Percentiles rank a stretch among this genome's conserved stretches.
These are phyloP conservation scores for Pyrenochaeta sp. DNA, from an alignment of 2,329 filamentous ascomycete genomes.

Conservation along the genomic window DNA sequence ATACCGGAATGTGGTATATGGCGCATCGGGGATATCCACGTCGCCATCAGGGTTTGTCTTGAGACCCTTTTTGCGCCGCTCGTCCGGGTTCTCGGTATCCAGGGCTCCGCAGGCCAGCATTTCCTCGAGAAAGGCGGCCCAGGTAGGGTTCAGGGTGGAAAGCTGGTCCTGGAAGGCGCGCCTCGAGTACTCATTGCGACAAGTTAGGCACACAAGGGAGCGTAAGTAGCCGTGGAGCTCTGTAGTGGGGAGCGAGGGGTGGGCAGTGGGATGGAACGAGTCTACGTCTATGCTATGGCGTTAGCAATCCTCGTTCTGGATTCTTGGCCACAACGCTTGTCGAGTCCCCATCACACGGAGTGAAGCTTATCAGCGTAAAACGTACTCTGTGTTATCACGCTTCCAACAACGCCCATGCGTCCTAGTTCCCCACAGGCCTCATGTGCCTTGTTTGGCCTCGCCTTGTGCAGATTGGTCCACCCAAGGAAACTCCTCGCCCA, in stretches of 20 bases:
- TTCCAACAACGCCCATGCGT: conserved; percentile 74
- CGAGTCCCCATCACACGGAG: too few relatives aligned
- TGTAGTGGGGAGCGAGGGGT: conserved; percentile 76
- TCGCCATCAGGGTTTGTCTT: conserved; percentile 94
- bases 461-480: conserved; percentile 82
- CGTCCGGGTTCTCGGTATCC: conserved; percentile 76
- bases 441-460: conserved; percentile 82
- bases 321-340: too few relatives aligned
- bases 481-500: conserved; percentile 96
- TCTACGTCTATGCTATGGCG: conserved; percentile 71
- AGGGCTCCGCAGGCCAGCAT: conserved; percentile 79
- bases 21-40: conserved; percentile 85
- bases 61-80: conserved; percentile 73
- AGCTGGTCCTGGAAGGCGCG: conserved; percentile 79
- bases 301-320: conserved; percentile 7
- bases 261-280: conserved; percentile 83
- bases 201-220: conserved; percentile 81
- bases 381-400: conserved; percentile 84
- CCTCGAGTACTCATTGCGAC: conserved; percentile 74
- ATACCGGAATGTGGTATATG: conserved; percentile 90
- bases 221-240: conserved; percentile 94
- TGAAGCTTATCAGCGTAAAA: conserved; percentile 7
- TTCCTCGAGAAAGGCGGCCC: conserved; percentile 78
- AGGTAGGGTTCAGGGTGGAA: conserved; percentile 81
- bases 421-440: conserved; percentile 77